Percentiles rank a stretch among this genome's conserved stretches.
Conservation (phyloP, 2,329 filamentous ascomycete genomes). For the Colletotrichum tropicale region DNA sequence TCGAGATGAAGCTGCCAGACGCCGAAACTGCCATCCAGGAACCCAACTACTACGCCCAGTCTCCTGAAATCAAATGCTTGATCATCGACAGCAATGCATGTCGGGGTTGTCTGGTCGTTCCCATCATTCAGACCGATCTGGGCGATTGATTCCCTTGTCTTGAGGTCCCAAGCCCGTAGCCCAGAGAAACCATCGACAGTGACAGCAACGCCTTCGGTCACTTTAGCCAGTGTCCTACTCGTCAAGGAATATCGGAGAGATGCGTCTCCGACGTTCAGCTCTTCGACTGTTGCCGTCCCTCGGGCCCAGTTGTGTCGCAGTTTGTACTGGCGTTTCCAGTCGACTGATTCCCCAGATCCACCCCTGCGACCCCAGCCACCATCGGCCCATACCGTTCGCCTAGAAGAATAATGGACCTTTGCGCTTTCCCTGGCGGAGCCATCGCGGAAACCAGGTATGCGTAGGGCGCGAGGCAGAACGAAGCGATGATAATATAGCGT, state of each 20-base stretch:
- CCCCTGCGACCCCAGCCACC: conserved; percentile 41
- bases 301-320: conserved; percentile 89
- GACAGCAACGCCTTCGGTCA: conserved; percentile 77
- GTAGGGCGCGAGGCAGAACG: conserved; percentile 78
- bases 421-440: conserved; percentile 33
- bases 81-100: conserved; percentile 70
- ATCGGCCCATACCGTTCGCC: conserved; percentile 49
- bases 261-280: conserved; percentile 64
- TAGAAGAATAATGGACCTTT: conserved; percentile 50
- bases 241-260: conserved; percentile 27
- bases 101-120: conserved; percentile 47
- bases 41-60: conserved; percentile 71
- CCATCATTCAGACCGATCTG: conserved; percentile 38
- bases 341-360: conserved; percentile 63
- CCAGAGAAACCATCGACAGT: conserved; percentile 75
- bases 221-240: conserved; percentile 59
- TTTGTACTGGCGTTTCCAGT: conserved; percentile 91
- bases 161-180: conserved; percentile 79
- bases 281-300: conserved; percentile 80
- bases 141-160: conserved; percentile 65
- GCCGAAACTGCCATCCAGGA: conserved; percentile 72
- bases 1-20: conserved; percentile 66
- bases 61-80: conserved; percentile 42
- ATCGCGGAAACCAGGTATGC: conserved; percentile 69
- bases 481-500: conserved; percentile 86